phyloP scores from a whole-genome alignment of 257 asterid species.

The Petunia secreta region DNA sequence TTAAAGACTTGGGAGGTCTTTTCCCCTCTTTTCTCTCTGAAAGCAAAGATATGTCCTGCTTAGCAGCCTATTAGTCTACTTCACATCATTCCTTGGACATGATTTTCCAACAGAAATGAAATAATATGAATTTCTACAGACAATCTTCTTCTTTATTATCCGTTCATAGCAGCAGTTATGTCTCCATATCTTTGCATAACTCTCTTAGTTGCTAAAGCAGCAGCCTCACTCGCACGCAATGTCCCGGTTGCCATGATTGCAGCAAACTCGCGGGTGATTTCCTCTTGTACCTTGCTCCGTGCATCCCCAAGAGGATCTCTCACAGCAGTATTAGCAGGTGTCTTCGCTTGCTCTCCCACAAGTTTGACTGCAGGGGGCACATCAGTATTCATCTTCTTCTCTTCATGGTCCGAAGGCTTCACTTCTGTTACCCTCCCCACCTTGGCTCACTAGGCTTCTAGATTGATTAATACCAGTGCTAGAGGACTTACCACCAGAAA shows the following conservation, averaged over 20 bases:
- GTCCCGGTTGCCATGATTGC: conserved; percentile 94
- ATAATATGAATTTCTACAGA: neutral
- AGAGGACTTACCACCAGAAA: conserved; percentile 17
- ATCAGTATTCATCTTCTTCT: too few relatives aligned
- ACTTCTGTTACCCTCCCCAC: neutral
- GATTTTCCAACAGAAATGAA: neutral
- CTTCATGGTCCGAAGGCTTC: neutral
- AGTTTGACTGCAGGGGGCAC: neutral
- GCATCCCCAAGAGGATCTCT: conserved; percentile 66
- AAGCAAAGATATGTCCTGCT: neutral
- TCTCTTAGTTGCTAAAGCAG: conserved; percentile 84
- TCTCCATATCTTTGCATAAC: conserved; percentile 87
- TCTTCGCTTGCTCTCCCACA: conserved; percentile 10
- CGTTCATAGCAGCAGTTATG: conserved; percentile 44
- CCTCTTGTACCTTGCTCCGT: conserved; percentile 83
- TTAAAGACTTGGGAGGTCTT: too few relatives aligned
- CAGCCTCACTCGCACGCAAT: conserved; percentile 93
- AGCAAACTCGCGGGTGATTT: conserved; percentile 78
- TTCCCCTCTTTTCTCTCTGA: too few relatives aligned
- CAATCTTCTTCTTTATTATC: neutral
- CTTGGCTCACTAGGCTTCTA: neutral
- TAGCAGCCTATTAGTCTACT: neutral
- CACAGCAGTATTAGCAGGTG: neutral
- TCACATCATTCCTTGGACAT: neutral
- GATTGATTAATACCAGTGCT: neutral